Percentiles rank a stretch among this genome's conserved stretches.
Conservation (phyloP, 2,329 filamentous ascomycete genomes). For the Capronia epimyces region DNA sequence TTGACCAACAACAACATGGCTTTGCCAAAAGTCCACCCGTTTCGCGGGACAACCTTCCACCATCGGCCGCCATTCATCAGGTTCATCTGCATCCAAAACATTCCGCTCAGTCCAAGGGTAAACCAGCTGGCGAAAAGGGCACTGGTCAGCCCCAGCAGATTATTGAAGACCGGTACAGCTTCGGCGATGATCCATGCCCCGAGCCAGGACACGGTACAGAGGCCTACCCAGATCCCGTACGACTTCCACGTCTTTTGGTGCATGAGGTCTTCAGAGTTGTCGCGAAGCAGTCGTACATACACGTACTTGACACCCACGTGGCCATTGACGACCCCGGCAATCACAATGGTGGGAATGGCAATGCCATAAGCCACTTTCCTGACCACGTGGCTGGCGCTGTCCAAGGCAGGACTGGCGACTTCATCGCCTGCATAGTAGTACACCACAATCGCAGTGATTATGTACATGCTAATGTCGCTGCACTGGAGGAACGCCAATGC, state of each 20-base stretch:
- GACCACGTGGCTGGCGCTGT: constrained; percentile 53
- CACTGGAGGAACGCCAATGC: constrained; percentile 58
- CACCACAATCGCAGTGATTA: constrained; percentile 61
- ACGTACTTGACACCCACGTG: constrained; percentile 63
- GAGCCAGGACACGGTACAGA: constrained; percentile 54
- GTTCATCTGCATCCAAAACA: constrained; percentile 31
- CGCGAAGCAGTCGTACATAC: constrained; percentile 57
- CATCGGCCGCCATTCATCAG: constrained; percentile 35
- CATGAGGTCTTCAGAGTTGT: constrained; percentile 47
- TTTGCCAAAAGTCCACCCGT: constrained; percentile 9
- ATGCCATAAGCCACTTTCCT: constrained; percentile 63
- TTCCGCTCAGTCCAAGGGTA: constrained; percentile 41
- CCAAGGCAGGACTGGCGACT: constrained; percentile 62
- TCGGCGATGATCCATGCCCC: constrained; percentile 63
- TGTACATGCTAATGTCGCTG: constrained; percentile 57
- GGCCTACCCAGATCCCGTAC: constrained; percentile 53
- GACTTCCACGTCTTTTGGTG: constrained; percentile 48
- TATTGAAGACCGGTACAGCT: constrained; percentile 63
- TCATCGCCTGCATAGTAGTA: constrained; percentile 60
- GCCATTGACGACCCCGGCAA: constrained; percentile 66
- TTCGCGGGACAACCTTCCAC: constrained; percentile 12
- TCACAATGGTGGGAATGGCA: constrained; percentile 64
- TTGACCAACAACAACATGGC: constrained; percentile 18
- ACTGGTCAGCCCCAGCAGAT: constrained; percentile 58
- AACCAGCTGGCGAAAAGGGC: constrained; percentile 65